A percentile compares a stretch with the other conserved stretches of the same genome.
These are phyloP conservation scores for Takashimella koratensis DNA, from an alignment of 1,284 basidiomycete genomes.

Conservation along the genomic window DNA sequence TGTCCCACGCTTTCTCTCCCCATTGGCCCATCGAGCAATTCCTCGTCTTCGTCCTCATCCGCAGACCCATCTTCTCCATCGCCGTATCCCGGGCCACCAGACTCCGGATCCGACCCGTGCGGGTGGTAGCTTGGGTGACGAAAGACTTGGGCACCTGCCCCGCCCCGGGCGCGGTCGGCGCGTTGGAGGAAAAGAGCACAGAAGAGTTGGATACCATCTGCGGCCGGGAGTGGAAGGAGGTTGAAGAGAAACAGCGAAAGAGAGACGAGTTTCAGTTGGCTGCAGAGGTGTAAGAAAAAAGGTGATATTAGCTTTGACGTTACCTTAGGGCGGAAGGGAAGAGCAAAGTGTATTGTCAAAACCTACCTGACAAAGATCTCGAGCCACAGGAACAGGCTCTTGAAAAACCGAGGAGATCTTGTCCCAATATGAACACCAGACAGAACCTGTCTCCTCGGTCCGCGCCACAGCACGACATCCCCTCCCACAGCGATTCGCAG, in stretches of 20 bases:
- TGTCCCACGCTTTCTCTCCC: slow-evolving; percentile 27
- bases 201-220: slow-evolving; percentile 43
- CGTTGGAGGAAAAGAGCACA: slow-evolving; percentile 13
- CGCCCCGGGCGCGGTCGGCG: background rate
- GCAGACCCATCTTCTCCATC: slow-evolving; percentile 31
- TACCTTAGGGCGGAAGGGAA: background rate
- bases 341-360: background rate
- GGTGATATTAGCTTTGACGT: slow-evolving; percentile 1
- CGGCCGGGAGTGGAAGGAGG: slow-evolving; percentile 40
- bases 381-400: background rate
- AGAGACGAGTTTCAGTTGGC: slow-evolving; percentile 37
- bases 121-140: slow-evolving; percentile 15
- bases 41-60: slow-evolving; percentile 24
- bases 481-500: background rate
- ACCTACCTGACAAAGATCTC: slow-evolving; percentile 34
- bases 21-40: slow-evolving; percentile 10
- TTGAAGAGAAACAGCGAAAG: slow-evolving; percentile 46
- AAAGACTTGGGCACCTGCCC: background rate
- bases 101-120: slow-evolving; percentile 7
- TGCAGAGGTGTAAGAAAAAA: slow-evolving; percentile 5
- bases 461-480: background rate
- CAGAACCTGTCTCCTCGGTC: background rate
- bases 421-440: background rate
- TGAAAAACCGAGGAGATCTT: background rate
- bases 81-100: slow-evolving; percentile 5